A percentile compares a stretch with the other conserved stretches of the same genome.
phyloP scores from a whole-genome alignment of 306 rosid genomes.

The Malus sieversii region DNA sequence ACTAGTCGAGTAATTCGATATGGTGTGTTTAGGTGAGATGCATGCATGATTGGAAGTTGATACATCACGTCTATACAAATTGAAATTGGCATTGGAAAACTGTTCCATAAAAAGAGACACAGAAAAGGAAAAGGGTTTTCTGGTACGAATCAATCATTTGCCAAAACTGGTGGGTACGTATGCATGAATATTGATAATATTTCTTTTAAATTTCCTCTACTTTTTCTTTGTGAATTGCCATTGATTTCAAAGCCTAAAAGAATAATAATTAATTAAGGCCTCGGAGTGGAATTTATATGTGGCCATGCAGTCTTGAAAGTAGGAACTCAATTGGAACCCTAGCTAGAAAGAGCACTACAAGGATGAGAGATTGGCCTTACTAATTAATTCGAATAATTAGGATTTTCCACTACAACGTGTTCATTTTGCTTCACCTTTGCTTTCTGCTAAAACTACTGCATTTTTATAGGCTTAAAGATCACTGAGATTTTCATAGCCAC shows the following conservation, averaged over 20 bases:
- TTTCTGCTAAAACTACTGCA: too few species aligned
- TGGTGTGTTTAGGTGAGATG: neutral
- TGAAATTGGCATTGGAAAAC: neutral
- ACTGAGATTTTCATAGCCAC: too few species aligned
- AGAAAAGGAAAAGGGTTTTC: neutral
- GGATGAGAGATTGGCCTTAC: neutral
- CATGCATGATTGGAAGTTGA: neutral
- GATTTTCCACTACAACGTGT: slow-evolving; percentile 4
- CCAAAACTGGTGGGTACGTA: neutral
- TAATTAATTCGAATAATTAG: slow-evolving; percentile 17
- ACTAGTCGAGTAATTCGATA: neutral
- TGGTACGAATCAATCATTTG: neutral
- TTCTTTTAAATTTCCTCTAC: neutral
- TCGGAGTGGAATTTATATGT: slow-evolving; percentile 21
- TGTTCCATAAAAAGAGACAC: neutral
- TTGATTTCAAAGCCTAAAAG: neutral
- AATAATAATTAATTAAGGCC: slow-evolving; percentile 10
- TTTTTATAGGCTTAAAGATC: too few species aligned
- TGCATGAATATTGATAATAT: neutral
- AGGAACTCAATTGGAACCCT: slow-evolving; percentile 20
- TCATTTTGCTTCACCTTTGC: too few species aligned
- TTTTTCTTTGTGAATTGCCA: neutral
- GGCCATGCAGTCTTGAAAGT: slow-evolving; percentile 17
- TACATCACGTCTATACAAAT: neutral
- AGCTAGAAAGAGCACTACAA: slow-evolving; percentile 18